phyloP scores from a whole-genome alignment of 2,329 filamentous ascomycete genomes.

The Penicillium sp. region DNA sequence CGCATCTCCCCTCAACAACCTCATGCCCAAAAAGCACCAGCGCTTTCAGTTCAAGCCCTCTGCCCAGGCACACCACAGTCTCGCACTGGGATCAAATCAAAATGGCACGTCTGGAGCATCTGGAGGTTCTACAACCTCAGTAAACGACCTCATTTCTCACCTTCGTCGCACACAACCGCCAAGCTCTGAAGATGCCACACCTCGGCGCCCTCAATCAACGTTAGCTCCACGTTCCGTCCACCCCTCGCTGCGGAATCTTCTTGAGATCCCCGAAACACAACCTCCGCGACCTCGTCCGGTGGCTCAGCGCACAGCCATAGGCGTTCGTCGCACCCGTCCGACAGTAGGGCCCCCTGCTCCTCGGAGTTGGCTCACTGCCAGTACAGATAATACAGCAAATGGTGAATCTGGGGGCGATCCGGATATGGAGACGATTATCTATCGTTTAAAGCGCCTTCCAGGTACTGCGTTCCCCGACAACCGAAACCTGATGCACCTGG shows the following conservation, averaged over 20 bases:
- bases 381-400: slow-evolving; percentile 2
- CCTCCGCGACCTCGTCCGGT: slow-evolving; percentile 45
- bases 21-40: slow-evolving; percentile 53
- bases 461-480: slow-evolving; percentile 39
- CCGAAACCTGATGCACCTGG: slow-evolving; percentile 52
- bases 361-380: slow-evolving; percentile 45
- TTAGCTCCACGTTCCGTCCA: slow-evolving; percentile 39
- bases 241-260: slow-evolving; percentile 47
- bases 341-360: slow-evolving; percentile 50
- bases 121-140: slow-evolving; percentile 33
- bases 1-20: slow-evolving; percentile 7
- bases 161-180: slow-evolving; percentile 47
- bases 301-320: slow-evolving; percentile 34
- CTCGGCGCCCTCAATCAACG: background rate
- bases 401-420: slow-evolving; percentile 3
- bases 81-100: slow-evolving; percentile 33
- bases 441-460: slow-evolving; percentile 43
- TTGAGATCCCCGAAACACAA: slow-evolving; percentile 47
- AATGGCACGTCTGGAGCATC: slow-evolving; percentile 29
- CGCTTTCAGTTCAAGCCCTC: slow-evolving; percentile 44
- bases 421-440: slow-evolving; percentile 22
- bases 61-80: slow-evolving; percentile 43
- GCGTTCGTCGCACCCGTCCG: slow-evolving; percentile 36
- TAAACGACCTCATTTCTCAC: slow-evolving; percentile 52
- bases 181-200: background rate